Evolutionary conservation across 2,329 filamentous ascomycete species (phyloP).

Genomic region (Cytospora schulzeri): DNA sequence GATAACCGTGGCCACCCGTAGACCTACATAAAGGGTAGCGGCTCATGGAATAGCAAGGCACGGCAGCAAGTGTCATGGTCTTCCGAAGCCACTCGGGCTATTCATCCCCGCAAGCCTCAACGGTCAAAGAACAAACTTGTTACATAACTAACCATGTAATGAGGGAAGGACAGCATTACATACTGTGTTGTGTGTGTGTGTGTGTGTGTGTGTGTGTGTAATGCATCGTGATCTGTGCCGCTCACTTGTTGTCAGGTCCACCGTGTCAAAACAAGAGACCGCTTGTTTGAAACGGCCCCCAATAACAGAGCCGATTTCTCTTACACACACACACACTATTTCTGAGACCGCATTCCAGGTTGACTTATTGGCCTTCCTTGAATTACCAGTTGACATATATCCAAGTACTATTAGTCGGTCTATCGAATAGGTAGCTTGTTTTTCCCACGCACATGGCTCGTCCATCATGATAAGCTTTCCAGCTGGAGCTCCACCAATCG

Average conservation of each 20-base stretch:
- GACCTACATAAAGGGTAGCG: background rate
- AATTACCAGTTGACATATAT: too few relatives aligned
- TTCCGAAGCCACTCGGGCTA: background rate
- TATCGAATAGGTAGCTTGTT: background rate
- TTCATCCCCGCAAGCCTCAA: background rate
- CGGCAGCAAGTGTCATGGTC: background rate
- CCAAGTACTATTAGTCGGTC: constrained; percentile 13
- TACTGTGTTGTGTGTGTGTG: too few relatives aligned
- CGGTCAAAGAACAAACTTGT: background rate
- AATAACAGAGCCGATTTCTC: background rate
- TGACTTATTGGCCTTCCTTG: constrained; percentile 10
- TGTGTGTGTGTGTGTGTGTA: too few relatives aligned
- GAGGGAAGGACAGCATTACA: background rate
- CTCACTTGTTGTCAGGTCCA: background rate
- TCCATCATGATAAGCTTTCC: background rate
- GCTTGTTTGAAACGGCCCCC: constrained; percentile 5
- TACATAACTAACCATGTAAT: background rate
- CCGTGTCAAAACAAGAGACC: background rate
- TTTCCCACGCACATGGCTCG: background rate
- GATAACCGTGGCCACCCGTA: too few relatives aligned
- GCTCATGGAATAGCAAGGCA: background rate
- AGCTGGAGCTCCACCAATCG: constrained; percentile 14
- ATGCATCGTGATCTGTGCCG: background rate
- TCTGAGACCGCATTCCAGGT: constrained; percentile 4
- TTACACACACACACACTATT: background rate